Base-by-base conservation (phyloP, 805 yeast species). In the Trichomonascus vanleenenianus region DNA sequence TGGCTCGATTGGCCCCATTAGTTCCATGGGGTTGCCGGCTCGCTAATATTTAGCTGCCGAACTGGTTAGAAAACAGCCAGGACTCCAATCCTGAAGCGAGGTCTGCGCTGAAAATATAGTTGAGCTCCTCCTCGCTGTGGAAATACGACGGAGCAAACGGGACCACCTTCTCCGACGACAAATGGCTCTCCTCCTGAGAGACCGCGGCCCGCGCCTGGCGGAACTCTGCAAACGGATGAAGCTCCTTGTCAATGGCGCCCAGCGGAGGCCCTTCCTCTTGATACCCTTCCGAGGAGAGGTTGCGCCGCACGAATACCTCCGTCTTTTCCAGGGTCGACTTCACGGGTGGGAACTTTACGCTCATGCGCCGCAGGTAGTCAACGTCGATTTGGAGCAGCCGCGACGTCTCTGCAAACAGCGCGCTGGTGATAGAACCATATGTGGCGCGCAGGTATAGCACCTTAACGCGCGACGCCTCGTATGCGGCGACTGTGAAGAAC, bases 391-490 rank as follows among this genome's bases (percentile, higher is more conserved):
- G 11, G 9, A 41, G 27, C 18, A 16, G 39, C 18, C 16, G 15
- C 30, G 14, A 9, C 11, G 30, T 32, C 3, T 14, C 35, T 15
- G 4, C 35, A 12, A 20, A 3, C 15, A n/a, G 10, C 32, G 27
- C 4, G 7, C 15, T 20, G 41, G 5, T 12, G 14, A 25, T n/a
- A 11, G 25, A 25, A 12, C 14, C 35, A 18, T 40, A 22, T 27
- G 8, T 15, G 12, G 14, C 16, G 4, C 30, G 36, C 38, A 12
- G 30, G 25, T 31, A 32, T n/a, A n/a, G 20, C 25, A 18, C 12
- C 11, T 36, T 30, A 11, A 31, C 39, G 3, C 46, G 31, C 5
- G 42, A 5, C 11, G 46, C 46, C 37, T 43, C 46, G 27, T 43
- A 42, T 9, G 46, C 46, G 16, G 42, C 38, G 25, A 43, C 22